Conservation (phyloP, 768 basidiomycete genomes). For the Pisolithus sp. region DNA sequence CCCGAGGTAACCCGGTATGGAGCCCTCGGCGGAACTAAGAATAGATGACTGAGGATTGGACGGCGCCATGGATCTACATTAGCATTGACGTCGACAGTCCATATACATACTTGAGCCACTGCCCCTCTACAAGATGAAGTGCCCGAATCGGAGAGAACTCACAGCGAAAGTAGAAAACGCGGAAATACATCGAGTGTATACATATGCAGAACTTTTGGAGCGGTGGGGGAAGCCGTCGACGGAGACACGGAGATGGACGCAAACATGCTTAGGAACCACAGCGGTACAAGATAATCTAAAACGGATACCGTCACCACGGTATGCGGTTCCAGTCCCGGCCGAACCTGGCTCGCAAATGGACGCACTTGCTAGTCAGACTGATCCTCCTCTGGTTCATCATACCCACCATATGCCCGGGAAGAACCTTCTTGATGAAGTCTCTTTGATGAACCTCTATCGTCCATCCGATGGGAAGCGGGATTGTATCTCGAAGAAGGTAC, state of each 20-base stretch:
- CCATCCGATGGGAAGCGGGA: slow-evolving; percentile 31
- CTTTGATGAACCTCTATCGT: slow-evolving; percentile 48
- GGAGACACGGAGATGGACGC: not conserved
- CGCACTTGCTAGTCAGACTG: slow-evolving; percentile 21
- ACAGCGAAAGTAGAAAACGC: slow-evolving; percentile 11
- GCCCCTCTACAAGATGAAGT: not conserved
- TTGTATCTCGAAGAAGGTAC: slow-evolving; percentile 29
- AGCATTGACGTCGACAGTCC: slow-evolving; percentile 3
- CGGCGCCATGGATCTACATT: slow-evolving; percentile 23
- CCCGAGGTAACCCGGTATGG: slow-evolving; percentile 22
- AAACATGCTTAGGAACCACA: slow-evolving; percentile 11
- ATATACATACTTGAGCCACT: not conserved
- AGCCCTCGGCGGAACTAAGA: slow-evolving; percentile 10
- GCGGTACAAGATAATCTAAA: slow-evolving; percentile 30
- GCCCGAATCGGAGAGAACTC: not conserved
- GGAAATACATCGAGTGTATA: slow-evolving; percentile 15
- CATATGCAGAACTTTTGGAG: slow-evolving; percentile 9
- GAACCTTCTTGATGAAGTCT: slow-evolving; percentile 48
- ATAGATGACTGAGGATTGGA: slow-evolving; percentile 13
- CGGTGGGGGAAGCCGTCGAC: not conserved
- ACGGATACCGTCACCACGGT: slow-evolving; percentile 15
- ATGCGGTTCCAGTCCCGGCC: slow-evolving; percentile 13
- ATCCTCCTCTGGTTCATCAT: slow-evolving; percentile 28
- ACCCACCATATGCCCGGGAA: slow-evolving; percentile 19
- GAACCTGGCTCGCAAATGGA: not conserved